Conservation (phyloP, 2,329 filamentous ascomycete genomes). For the Metarhizium robertsii region DNA sequence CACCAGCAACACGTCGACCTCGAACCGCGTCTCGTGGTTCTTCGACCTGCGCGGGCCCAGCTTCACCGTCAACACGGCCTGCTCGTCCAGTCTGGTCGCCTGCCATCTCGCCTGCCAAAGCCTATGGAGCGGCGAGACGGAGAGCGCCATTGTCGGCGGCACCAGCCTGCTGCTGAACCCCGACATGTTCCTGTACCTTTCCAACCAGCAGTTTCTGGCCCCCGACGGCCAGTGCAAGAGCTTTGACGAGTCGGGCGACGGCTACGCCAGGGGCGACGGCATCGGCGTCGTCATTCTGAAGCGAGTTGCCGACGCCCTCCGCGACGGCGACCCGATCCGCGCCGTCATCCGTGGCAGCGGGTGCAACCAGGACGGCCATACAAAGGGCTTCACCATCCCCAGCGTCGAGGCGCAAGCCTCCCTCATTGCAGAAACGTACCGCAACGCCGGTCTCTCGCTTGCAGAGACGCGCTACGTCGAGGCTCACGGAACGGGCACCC, state of each 20-base stretch:
- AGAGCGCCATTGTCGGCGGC: constrained; percentile 13
- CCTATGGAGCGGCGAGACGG: constrained; percentile 4
- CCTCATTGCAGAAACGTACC: constrained; percentile 19
- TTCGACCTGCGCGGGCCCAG: constrained; percentile 10
- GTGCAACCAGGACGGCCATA: constrained; percentile 26
- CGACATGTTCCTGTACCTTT: constrained; percentile 11
- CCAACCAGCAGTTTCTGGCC: constrained; percentile 12
- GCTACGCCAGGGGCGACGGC: constrained; percentile 22
- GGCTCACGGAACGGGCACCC: constrained; percentile 30
- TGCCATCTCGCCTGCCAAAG: constrained; percentile 16
- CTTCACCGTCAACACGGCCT: constrained; percentile 28
- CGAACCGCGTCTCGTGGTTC: constrained; percentile 9
- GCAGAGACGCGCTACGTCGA: constrained; percentile 24
- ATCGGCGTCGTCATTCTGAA: constrained; percentile 30
- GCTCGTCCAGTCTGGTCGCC: constrained; percentile 24
- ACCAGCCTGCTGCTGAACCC: constrained; percentile 8
- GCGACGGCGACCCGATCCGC: constrained; percentile 27
- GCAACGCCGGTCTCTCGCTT: constrained; percentile 7
- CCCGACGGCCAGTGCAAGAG: constrained; percentile 14
- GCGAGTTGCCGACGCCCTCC: constrained; percentile 27
- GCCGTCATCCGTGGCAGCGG: constrained; percentile 20
- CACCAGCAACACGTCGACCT: background rate
- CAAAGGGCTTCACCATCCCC: constrained; percentile 28
- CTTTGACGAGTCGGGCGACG: constrained; percentile 6
- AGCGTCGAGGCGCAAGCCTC: constrained; percentile 18